A percentile compares a stretch with the other conserved stretches of the same genome.
phyloP scores from a whole-genome alignment of 306 rosid genomes.

The Rubus idaeus region DNA sequence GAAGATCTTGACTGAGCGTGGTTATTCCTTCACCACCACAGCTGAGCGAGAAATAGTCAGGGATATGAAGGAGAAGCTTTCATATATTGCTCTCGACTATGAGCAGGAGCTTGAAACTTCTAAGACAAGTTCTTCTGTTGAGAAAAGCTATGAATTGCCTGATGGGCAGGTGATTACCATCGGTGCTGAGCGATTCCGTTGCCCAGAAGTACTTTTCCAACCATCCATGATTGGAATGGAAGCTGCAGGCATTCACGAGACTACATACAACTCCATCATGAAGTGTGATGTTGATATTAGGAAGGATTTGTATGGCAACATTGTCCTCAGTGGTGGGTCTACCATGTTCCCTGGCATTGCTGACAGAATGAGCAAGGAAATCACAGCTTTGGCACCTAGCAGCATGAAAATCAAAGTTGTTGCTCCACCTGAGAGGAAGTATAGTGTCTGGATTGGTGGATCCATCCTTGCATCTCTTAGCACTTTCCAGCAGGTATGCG shows the following conservation, averaged over 20 bases:
- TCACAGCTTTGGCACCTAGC: constrained; percentile 83
- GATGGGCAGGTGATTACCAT: constrained; percentile 90
- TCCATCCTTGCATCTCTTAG: constrained; percentile 89
- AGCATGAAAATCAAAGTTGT: constrained; percentile 94
- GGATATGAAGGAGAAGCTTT: constrained; percentile 85
- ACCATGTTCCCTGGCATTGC: constrained; percentile 91
- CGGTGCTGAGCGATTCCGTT: constrained; percentile 82
- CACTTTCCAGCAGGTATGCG: constrained; percentile 80
- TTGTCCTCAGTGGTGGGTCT: constrained; percentile 89
- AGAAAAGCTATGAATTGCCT: constrained; percentile 83
- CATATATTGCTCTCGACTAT: constrained; percentile 81
- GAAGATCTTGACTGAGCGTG: constrained; percentile 87
- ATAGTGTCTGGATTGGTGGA: constrained; percentile 94
- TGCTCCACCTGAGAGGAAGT: constrained; percentile 91
- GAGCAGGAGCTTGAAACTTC: constrained; percentile 88
- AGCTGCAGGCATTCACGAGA: constrained; percentile 80
- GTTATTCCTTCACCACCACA: constrained; percentile 85
- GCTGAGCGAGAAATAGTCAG: constrained; percentile 90
- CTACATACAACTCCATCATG: constrained; percentile 86
- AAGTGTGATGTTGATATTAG: constrained; percentile 86
- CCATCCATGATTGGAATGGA: constrained; percentile 95
- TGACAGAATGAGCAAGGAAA: constrained; percentile 90
- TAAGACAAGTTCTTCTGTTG: constrained; percentile 67
- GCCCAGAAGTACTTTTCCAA: constrained; percentile 91
- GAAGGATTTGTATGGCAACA: constrained; percentile 85